Evolutionary conservation across 257 asterid genomes (phyloP).

Genomic region (Solanum paucissectum): DNA sequence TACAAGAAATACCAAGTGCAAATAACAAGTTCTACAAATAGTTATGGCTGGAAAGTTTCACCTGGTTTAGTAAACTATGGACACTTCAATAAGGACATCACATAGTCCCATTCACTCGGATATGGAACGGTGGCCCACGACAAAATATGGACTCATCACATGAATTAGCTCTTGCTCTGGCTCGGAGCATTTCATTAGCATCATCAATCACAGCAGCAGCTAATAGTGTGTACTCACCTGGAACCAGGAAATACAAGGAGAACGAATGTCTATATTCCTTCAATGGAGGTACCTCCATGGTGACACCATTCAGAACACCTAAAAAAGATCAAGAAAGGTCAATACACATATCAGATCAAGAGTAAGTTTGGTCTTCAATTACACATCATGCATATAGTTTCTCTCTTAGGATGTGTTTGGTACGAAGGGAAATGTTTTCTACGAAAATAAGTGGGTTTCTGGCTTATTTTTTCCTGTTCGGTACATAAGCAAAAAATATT

Average conservation of each 20-base stretch:
- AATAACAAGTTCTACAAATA: neutral
- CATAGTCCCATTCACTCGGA: slow-evolving; percentile 63
- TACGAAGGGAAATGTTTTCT: neutral
- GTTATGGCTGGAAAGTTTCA: neutral
- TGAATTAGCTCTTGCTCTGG: slow-evolving; percentile 66
- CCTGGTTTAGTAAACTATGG: neutral
- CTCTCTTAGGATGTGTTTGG: neutral
- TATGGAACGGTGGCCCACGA: slow-evolving; percentile 94
- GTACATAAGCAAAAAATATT: neutral
- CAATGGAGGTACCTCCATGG: slow-evolving; percentile 82
- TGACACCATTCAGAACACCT: slow-evolving; percentile 77
- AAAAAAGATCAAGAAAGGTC: neutral
- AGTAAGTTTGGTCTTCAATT: neutral
- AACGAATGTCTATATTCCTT: slow-evolving; percentile 69
- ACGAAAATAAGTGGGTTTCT: neutral
- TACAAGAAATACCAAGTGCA: neutral
- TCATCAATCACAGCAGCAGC: slow-evolving; percentile 92
- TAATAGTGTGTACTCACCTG: slow-evolving; percentile 84
- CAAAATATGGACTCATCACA: slow-evolving; percentile 82
- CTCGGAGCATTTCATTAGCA: slow-evolving; percentile 87
- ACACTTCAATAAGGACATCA: neutral
- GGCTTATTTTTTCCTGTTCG: neutral
- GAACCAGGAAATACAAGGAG: slow-evolving; percentile 85
- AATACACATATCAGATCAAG: slow-evolving; percentile 4
- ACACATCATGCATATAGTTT: neutral